phyloP scores from a whole-genome alignment of 2,329 filamentous ascomycete species.

The Cryphonectria japonica region DNA sequence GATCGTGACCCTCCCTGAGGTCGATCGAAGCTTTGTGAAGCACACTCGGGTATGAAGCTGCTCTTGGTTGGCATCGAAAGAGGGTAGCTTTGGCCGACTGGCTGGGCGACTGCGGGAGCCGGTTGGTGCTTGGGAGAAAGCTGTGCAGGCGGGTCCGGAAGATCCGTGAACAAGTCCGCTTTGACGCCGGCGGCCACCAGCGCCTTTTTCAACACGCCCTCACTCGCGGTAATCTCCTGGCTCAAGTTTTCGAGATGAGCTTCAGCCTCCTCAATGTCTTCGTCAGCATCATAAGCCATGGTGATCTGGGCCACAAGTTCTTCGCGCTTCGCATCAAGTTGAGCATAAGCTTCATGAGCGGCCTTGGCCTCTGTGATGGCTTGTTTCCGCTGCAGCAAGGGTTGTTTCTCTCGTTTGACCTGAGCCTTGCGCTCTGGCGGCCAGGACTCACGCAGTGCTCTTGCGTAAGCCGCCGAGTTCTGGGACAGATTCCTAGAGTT shows the following conservation, averaged over 20 bases:
- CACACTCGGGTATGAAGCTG: conserved; percentile 38
- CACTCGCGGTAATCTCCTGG: conserved; percentile 48
- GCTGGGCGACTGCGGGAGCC: conserved; percentile 52
- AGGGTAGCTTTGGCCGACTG: conserved; percentile 35
- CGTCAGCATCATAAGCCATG: conserved; percentile 53
- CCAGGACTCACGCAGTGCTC: conserved; percentile 51
- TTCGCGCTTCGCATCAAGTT: conserved; percentile 49
- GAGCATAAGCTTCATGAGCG: conserved; percentile 48
- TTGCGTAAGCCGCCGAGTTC: conserved; percentile 53
- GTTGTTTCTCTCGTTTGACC: conserved; percentile 55
- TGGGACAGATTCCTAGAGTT: conserved; percentile 49
- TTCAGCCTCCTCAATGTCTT: conserved; percentile 58
- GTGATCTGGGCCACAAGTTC: conserved; percentile 51
- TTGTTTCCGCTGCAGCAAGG: conserved; percentile 50
- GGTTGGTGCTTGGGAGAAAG: conserved; percentile 35
- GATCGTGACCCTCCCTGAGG: conserved; percentile 46
- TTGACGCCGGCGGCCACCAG: conserved; percentile 52
- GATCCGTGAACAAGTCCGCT: conserved; percentile 44
- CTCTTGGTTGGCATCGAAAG: conserved; percentile 40
- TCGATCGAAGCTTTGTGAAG: conserved; percentile 55
- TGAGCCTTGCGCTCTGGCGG: conserved; percentile 49
- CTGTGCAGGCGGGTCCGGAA: conserved; percentile 35
- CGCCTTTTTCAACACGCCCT: conserved; percentile 45
- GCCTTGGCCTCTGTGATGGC: conserved; percentile 46
- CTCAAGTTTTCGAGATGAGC: conserved; percentile 52